Evolutionary conservation across 495 filamentous ascomycete species (phyloP).

Genomic region (Penicillium paradoxum): DNA sequence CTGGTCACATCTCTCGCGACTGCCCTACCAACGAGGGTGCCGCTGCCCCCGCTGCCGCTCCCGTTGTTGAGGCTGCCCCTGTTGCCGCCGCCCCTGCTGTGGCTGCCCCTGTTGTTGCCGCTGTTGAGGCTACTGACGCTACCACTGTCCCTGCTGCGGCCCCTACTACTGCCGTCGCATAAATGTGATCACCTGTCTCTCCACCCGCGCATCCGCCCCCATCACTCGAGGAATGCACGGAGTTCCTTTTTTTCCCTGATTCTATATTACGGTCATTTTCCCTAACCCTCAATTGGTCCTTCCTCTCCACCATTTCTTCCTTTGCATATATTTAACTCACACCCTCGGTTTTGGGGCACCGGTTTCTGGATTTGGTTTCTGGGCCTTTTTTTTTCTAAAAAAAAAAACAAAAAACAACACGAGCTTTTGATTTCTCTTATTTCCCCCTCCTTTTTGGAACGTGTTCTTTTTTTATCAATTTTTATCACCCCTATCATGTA

Average conservation of each 20-base stretch:
- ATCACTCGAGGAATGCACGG: conserved; percentile 9
- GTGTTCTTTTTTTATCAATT: conserved; percentile 5
- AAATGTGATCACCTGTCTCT: conserved; percentile 27
- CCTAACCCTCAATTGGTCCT: conserved; percentile 14
- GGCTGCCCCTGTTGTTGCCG: conserved; percentile 39
- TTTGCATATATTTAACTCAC: conserved; percentile 42
- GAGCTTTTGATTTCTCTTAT: conserved; percentile 4
- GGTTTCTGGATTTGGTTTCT: conserved; percentile 8
- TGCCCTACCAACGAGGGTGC: conserved; percentile 65
- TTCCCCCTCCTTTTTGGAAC: conserved; percentile 7
- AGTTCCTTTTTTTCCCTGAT: conserved; percentile 24
- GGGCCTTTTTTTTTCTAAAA: neutral
- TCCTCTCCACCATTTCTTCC: conserved; percentile 28
- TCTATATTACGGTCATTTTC: conserved; percentile 35
- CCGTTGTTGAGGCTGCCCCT: neutral
- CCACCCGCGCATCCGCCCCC: conserved; percentile 20
- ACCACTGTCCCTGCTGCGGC: conserved; percentile 41
- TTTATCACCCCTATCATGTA: conserved; percentile 37
- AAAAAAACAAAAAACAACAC: too few species aligned
- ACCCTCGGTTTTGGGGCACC: conserved; percentile 20
- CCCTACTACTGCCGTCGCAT: conserved; percentile 54
- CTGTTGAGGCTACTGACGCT: conserved; percentile 38
- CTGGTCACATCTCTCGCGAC: conserved; percentile 93
- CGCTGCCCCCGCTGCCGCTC: conserved; percentile 14
- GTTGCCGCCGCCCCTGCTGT: conserved; percentile 34